phyloP scores from a whole-genome alignment of 306 rosid genomes.

The Argentina anserina region DNA sequence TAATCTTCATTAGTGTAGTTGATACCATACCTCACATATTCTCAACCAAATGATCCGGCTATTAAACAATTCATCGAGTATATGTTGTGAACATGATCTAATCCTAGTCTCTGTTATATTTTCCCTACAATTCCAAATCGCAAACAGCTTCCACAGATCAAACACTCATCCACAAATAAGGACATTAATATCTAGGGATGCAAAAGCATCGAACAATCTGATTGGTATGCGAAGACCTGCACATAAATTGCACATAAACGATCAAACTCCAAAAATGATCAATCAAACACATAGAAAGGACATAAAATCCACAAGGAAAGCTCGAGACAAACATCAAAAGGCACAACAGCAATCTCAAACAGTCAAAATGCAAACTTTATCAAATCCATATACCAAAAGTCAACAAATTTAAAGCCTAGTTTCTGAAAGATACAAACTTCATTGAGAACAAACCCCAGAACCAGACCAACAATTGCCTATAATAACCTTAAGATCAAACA shows the following conservation, averaged over 20 bases:
- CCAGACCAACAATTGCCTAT: background rate
- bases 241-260: constrained; percentile 25
- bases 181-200: constrained; percentile 47
- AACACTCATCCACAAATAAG: constrained; percentile 47
- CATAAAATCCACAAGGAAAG: background rate
- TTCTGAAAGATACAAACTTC: constrained; percentile 15
- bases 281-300: background rate
- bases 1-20: constrained; percentile 58
- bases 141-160: constrained; percentile 53
- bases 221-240: constrained; percentile 49
- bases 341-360: background rate
- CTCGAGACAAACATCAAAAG: background rate
- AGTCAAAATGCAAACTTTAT: constrained; percentile 6
- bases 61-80: constrained; percentile 40
- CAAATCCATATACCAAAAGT: background rate
- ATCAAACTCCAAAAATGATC: constrained; percentile 21
- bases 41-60: constrained; percentile 66
- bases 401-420: constrained; percentile 14
- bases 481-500: constrained; percentile 6
- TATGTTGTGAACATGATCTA: constrained; percentile 33
- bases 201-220: constrained; percentile 43
- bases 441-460: background rate
- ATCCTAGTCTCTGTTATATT: constrained; percentile 32
- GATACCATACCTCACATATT: constrained; percentile 88
- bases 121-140: constrained; percentile 40